phyloP scores from a whole-genome alignment of 1,284 basidiomycete genomes.

The Trichosporon asahii region DNA sequence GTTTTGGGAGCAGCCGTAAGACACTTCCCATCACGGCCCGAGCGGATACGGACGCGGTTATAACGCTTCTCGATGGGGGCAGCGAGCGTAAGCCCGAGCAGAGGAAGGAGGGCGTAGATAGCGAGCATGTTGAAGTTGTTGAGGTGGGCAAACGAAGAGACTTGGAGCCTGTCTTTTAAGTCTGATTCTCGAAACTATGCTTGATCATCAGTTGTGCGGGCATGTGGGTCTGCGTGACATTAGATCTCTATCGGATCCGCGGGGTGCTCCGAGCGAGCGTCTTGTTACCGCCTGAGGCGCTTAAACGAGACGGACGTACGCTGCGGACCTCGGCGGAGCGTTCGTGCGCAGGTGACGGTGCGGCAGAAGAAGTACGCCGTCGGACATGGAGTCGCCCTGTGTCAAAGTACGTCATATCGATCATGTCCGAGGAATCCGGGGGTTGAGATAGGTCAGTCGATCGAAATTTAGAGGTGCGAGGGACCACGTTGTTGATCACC shows the following conservation, averaged over 20 bases:
- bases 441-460: neutral
- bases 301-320: neutral
- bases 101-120: neutral
- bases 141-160: neutral
- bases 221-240: neutral
- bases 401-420: neutral
- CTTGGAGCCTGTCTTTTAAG: neutral
- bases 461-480: neutral
- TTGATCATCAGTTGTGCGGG: neutral
- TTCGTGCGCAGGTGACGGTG: neutral
- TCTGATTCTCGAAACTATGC: neutral
- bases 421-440: neutral
- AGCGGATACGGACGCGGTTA: neutral
- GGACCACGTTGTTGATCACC: neutral
- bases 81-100: neutral
- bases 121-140: constrained; percentile 1
- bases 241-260: neutral
- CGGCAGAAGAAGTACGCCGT: neutral
- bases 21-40: constrained; percentile 3
- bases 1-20: neutral
- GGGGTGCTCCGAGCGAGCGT: neutral
- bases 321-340: neutral
- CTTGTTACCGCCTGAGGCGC: neutral
- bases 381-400: neutral
- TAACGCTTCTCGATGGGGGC: neutral